Evolutionary conservation across 2,329 filamentous ascomycete species (phyloP), one percentile per base, ranked within the genome.

Genomic region (Pseudophaeomoniella oleicola): DNA sequence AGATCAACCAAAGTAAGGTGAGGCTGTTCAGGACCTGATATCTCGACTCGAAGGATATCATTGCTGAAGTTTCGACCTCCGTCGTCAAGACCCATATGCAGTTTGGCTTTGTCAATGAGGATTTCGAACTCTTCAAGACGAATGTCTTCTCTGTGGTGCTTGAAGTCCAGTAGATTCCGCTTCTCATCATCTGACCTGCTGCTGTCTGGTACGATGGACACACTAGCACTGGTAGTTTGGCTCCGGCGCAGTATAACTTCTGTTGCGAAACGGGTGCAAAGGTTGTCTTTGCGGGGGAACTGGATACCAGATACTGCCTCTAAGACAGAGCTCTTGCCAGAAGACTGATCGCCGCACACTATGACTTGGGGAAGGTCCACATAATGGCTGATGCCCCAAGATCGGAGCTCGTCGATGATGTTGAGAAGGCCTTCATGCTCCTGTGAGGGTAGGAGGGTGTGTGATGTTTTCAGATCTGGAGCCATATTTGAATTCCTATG

Each of bases 341-440:
- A 45, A 2, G 50, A 53, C 32, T 55, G 51, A 32, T 54, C 50
- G 17, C 50, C 52, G 29, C 50, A 53, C 3, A 54, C 50, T 3
- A 54, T 42, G 3, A 53, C 15, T 32, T 53, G 51, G 9, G 50
- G 50, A 3, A 54, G 45, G 34, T 65, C 63, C 45, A 69, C 57
- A 50, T 67, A 64, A 47, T 45, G 39, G 32, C 46, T 71, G 58
- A 50, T 71, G 52, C 49, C 71, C 60, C 42, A 62, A 55, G 52
- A 68, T 62, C 49, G 63, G 2, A 46, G 36, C 5, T 30, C 16
- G 32, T 46, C 45, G 15, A 47, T 43, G 14, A 42, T 32, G 29
- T 46, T 32, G 10, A 46, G 35, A 16, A 44, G 30, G n/a, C 42
- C 35, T 35, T 42, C 36, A 33, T 47, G 43, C n/a, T 39, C 42